Conservation (phyloP, 73 alveolate species). For the Uronychia binucleata region DNA sequence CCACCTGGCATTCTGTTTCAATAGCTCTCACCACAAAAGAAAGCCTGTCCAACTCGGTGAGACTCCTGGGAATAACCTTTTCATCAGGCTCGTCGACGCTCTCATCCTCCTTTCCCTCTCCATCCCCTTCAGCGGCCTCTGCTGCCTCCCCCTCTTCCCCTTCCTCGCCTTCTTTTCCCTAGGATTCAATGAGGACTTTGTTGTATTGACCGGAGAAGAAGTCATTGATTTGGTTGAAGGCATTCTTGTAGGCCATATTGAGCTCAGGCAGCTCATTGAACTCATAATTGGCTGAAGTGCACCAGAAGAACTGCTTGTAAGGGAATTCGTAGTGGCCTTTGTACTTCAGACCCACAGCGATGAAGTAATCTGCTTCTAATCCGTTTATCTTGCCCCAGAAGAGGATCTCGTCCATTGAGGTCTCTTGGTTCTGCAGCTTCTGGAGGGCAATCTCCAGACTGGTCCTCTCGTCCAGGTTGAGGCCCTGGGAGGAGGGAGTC, state of each 20-base stretch:
- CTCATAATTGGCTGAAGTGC: conserved; percentile 72
- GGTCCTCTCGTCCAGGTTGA: conserved; percentile 9
- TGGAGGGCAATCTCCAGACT: not conserved
- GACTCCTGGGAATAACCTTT: conserved; percentile 81
- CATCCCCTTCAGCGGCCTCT: conserved; percentile 54
- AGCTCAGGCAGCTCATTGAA: conserved; percentile 85
- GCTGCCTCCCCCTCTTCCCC: conserved; percentile 50
- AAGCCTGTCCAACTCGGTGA: conserved; percentile 87
- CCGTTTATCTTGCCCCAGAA: conserved; percentile 89
- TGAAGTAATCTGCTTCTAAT: conserved; percentile 80
- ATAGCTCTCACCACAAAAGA: conserved; percentile 83
- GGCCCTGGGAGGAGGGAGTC: not conserved
- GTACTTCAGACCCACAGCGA: conserved; percentile 78
- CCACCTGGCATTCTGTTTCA: conserved; percentile 81
- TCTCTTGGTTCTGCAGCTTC: not conserved
- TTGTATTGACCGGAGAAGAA: conserved; percentile 84
- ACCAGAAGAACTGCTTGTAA: conserved; percentile 81
- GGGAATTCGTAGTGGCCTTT: conserved; percentile 89
- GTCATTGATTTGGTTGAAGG: conserved; percentile 61
- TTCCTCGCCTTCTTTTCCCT: conserved; percentile 56
- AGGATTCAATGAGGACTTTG: conserved; percentile 60
- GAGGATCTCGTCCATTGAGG: conserved; percentile 58
- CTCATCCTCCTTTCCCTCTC: conserved; percentile 68
- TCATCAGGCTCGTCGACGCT: conserved; percentile 75
- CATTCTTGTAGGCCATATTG: conserved; percentile 69